Base-by-base conservation (phyloP, 352 stramenopile species). In the Phytophthora lateralis region DNA sequence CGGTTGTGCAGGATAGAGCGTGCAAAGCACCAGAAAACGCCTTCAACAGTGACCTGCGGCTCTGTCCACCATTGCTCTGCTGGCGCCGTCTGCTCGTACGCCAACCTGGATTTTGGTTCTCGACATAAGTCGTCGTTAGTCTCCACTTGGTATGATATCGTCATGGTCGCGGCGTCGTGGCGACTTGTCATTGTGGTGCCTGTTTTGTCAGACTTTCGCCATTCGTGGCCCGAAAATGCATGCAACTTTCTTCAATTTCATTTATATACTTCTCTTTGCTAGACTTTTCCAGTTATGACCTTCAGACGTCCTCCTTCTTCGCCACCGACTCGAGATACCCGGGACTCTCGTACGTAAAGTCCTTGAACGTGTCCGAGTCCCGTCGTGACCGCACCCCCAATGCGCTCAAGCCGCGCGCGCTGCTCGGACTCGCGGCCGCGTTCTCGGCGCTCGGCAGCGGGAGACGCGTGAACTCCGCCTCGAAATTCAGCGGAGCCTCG, bases 391-490 rank as follows among this genome's bases (percentile, higher is more conserved):
- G 62, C 34, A 71, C 60, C 4, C 57, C 39, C 42, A 66, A 62
- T 9, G 63, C 44, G 1, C 37, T 38, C 17, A 69, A 48, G 4
- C 56, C 24, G 17, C 55, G 47, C 6, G 67, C 43, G 53, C 24
- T 67, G 17, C 18, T 46, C 15, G 61, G 55, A 55, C 62, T 75
- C 4, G 50, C 42, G 21, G 60, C 69, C 1, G 70, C 43, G 17
- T 63, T 71, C n/a, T 93, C 85, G 3, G 73, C 67, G 24, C 85
- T 93, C 0, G 85, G 85, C 17, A 94, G 61, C n/a, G 88, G 88
- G n/a, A 96, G 60, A 12, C 85, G 75, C 42, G 85, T 96, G 52
- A 96, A 96, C 59, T 94, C 82, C 30, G 79, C 77, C 65, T 96
- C 88, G 46, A 96, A 96, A 67, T 96, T 96, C 24, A 91, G 51